Evolutionary conservation across 2,329 filamentous ascomycete species (phyloP).

Genomic region (Magnaporthales sp.): DNA sequence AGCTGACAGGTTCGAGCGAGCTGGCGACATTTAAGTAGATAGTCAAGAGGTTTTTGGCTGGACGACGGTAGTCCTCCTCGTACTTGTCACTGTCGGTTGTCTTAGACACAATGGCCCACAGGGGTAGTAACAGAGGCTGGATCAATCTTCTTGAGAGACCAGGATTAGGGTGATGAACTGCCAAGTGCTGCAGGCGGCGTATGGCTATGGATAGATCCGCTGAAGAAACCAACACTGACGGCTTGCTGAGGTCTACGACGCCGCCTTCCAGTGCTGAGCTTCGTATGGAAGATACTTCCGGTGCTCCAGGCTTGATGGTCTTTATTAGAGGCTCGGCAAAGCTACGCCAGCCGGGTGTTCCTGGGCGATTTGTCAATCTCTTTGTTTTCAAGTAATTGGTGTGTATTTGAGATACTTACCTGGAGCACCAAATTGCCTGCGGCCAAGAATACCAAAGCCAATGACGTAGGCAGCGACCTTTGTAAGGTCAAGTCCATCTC

Average conservation of each 20-base stretch:
- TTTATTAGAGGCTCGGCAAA: slow-evolving; percentile 52
- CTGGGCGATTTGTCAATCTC: slow-evolving; percentile 20
- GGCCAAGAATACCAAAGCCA: slow-evolving; percentile 58
- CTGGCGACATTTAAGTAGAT: slow-evolving; percentile 50
- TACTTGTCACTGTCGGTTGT: slow-evolving; percentile 17
- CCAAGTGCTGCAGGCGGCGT: slow-evolving; percentile 43
- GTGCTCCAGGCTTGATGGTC: slow-evolving; percentile 33
- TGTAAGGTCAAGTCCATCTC: slow-evolving; percentile 45
- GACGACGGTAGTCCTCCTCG: slow-evolving; percentile 31
- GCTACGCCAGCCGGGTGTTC: slow-evolving; percentile 50
- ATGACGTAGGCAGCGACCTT: slow-evolving; percentile 54
- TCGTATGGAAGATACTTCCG: neutral
- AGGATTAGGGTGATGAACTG: slow-evolving; percentile 57
- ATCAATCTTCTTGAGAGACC: slow-evolving; percentile 55
- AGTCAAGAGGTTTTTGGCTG: slow-evolving; percentile 41
- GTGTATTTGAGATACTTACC: slow-evolving; percentile 25
- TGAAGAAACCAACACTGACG: slow-evolving; percentile 35
- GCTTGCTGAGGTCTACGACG: slow-evolving; percentile 35
- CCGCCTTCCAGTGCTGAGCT: slow-evolving; percentile 12
- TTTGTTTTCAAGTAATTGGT: neutral
- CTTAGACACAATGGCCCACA: slow-evolving; percentile 57
- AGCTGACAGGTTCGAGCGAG: slow-evolving; percentile 36
- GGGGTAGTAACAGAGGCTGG: slow-evolving; percentile 45
- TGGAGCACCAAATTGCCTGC: slow-evolving; percentile 54
- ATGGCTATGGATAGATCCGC: slow-evolving; percentile 41